Conservation (phyloP, 2,329 filamentous ascomycete genomes). For the Leptographium lundbergii region DNA sequence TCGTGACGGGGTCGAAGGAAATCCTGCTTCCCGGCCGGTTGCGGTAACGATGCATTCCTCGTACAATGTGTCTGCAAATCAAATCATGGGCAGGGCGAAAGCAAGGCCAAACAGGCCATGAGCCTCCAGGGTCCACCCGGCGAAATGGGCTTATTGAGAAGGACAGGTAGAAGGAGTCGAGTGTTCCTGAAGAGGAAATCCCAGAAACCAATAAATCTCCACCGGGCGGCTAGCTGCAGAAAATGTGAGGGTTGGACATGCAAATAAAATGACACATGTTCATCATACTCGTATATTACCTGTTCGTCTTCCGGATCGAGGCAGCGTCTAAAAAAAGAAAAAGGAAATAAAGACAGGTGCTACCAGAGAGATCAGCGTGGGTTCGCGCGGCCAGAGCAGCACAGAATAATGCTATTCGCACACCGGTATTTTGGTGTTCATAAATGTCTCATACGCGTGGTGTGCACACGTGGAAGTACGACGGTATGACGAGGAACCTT, state of each 20-base stretch:
- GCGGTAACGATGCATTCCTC: not conserved
- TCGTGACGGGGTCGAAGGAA: no score
- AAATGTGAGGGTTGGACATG: not conserved
- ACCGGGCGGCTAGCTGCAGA: constrained; percentile 3
- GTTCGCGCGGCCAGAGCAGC: no score
- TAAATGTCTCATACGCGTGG: no score
- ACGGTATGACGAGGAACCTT: not conserved
- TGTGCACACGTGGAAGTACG: not conserved
- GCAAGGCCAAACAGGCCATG: no score
- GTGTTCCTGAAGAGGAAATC: not conserved
- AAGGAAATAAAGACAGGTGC: not conserved
- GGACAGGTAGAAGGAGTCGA: not conserved
- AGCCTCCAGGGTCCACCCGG: no score
- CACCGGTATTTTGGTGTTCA: no score
- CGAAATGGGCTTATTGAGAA: not conserved
- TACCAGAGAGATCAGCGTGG: not conserved
- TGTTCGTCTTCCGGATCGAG: no score
- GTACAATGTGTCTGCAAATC: not conserved
- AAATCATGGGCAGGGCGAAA: no score
- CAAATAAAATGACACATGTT: not conserved
- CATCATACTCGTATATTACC: not conserved
- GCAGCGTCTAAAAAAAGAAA: not conserved
- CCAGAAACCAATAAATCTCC: constrained; percentile 3
- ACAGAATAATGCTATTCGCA: not conserved
- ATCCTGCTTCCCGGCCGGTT: no score